phyloP scores from a whole-genome alignment of 2,329 filamentous ascomycete species.

The Penicillium sp. region DNA sequence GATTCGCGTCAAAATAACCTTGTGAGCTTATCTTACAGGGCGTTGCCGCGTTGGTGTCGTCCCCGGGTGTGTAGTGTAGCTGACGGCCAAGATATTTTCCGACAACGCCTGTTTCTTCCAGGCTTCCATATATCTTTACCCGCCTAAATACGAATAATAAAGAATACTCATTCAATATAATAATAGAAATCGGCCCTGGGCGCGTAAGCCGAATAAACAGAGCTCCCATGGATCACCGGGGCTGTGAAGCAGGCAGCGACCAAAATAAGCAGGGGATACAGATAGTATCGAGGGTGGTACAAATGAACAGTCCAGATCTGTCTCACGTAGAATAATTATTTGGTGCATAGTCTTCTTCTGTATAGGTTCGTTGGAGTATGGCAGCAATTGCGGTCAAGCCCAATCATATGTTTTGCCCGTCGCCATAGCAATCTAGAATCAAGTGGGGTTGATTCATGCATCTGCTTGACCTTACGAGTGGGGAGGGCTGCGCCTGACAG shows the following conservation, averaged over 20 bases:
- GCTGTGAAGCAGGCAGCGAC: constrained; percentile 22
- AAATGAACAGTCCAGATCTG: constrained; percentile 5
- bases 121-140: neutral
- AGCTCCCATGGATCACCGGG: neutral
- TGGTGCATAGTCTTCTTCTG: neutral
- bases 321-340: constrained; percentile 9
- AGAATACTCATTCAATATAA: neutral
- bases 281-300: neutral
- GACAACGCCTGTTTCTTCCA: neutral
- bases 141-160: neutral
- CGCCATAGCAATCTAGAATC: constrained; percentile 19
- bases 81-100: neutral
- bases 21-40: neutral
- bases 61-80: neutral
- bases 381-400: constrained; percentile 8
- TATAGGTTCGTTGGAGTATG: neutral
- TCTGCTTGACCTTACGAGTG: neutral
- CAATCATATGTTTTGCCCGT: constrained; percentile 13
- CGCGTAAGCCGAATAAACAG: neutral
- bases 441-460: constrained; percentile 9
- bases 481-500: constrained; percentile 17
- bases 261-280: constrained; percentile 12
- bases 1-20: neutral
- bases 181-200: neutral
- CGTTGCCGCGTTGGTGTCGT: no score